Base-by-base conservation (phyloP, 2,329 filamentous ascomycete species). In the Lasiodiplodia sp. region DNA sequence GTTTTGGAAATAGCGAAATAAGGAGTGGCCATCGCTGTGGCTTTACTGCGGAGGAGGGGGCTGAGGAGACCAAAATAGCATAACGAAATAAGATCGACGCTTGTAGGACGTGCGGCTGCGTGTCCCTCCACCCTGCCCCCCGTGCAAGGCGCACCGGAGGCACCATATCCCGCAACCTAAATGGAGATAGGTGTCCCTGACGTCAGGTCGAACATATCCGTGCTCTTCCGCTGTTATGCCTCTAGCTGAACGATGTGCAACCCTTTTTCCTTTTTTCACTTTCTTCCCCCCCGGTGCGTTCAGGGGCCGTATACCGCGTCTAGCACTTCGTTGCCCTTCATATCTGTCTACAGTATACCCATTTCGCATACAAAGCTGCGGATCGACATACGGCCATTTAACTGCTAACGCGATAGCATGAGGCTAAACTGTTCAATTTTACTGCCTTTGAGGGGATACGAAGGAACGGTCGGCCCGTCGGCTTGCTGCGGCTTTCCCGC, bases 41-140 rank as follows among this genome's bases (percentile, higher is more conserved):
- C 58, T 49, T 63, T 62, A 49, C 57, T 49, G 23, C 57, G 38
- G 38, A 47, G 38, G 14, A n/a, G 38, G 23, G 12, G 56, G 56
- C 2, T 25, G n/a, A 18, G 21, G 34, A 23, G 37, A 44, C 7
- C 25, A 63, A 63, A 63, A 63, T 63, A 63, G 58, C 37, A 51
- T 51, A n/a, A 51, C 14, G 40, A 37, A 47, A 63, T 63, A 51
- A 63, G 58, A 63, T 63, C 58, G 58, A 63, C 58, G 57, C 56
- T 47, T 21, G 44, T 47, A 21, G 44, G 44, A 47, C 44, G 18
- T 8, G 44, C 44, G 18, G 7, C 7, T 14, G n/a, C 6, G 8
- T 7, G 44, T n/a, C 44, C n/a, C 21, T 47, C n/a, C 18, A 44
- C 44, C 44, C 18, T n/a, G 18, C 44, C 44, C 25, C 25, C 12